Evolutionary conservation across 306 rosid species (phyloP).

Genomic region (Quercus engelmannii): DNA sequence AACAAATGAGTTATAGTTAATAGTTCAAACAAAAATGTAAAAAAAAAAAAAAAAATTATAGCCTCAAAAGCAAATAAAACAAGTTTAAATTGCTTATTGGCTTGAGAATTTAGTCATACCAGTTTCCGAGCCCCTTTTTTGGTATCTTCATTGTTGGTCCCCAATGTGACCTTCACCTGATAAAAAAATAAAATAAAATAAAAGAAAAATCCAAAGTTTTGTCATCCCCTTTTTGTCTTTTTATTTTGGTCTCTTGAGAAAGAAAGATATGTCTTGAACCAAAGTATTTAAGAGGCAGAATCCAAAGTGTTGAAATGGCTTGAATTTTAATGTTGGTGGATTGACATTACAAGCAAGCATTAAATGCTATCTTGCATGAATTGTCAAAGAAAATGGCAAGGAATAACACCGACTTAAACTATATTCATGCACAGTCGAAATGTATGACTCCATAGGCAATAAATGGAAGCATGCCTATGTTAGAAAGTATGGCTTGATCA

Average conservation of each 20-base stretch:
- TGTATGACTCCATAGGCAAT: no score
- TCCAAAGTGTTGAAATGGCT: no score
- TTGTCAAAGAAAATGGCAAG: no score
- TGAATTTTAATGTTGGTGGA: no score
- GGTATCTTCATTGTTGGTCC: constrained; percentile 26
- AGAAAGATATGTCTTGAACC: background rate
- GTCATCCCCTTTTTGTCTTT: background rate
- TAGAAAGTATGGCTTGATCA: no score
- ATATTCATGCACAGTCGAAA: no score
- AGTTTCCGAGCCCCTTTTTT: constrained; percentile 25
- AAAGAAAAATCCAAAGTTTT: constrained; percentile 4
- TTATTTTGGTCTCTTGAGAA: background rate
- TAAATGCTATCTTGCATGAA: no score
- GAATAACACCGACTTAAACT: no score
- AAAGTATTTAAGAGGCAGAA: background rate
- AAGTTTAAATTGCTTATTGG: background rate
- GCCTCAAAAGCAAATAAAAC: background rate
- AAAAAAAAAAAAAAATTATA: background rate
- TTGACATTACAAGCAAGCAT: no score
- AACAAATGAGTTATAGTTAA: background rate
- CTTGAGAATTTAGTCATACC: constrained; percentile 20
- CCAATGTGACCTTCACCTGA: constrained; percentile 27
- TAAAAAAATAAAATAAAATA: background rate
- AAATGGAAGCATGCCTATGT: no score
- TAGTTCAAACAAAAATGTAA: background rate